phyloP scores from a whole-genome alignment of 2,329 filamentous ascomycete species.

The Mariannaea elegans region DNA sequence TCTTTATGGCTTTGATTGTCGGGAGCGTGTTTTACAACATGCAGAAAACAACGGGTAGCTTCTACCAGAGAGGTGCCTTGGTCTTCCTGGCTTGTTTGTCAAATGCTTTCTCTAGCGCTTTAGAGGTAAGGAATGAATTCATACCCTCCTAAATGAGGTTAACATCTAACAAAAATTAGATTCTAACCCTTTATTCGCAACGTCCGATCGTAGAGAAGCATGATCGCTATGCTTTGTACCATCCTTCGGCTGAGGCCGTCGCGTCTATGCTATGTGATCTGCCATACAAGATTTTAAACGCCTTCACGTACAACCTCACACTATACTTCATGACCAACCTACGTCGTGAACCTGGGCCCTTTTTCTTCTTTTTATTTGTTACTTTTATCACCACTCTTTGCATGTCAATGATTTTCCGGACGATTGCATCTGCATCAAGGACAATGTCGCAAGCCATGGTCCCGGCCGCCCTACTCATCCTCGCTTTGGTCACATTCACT shows the following conservation, averaged over 20 bases:
- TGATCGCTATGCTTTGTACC: conserved; percentile 46
- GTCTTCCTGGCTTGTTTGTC: conserved; percentile 61
- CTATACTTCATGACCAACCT: conserved; percentile 60
- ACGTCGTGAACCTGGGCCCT: conserved; percentile 52
- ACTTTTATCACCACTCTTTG: conserved; percentile 48
- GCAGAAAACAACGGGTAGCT: conserved; percentile 51
- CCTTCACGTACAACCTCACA: conserved; percentile 53
- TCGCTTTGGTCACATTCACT: conserved; percentile 48
- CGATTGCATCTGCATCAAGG: conserved; percentile 53
- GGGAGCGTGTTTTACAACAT: conserved; percentile 61
- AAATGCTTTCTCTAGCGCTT: conserved; percentile 54
- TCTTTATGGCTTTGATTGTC: conserved; percentile 60
- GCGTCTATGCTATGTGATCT: conserved; percentile 50
- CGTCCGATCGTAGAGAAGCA: conserved; percentile 48
- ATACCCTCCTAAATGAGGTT: too few relatives aligned
- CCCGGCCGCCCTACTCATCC: conserved; percentile 48
- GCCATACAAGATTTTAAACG: conserved; percentile 49
- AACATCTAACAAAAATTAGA: conserved; percentile 41
- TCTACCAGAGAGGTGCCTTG: conserved; percentile 56
- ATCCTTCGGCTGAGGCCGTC: conserved; percentile 43
- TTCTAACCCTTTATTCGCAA: conserved; percentile 44
- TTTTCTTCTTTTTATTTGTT: conserved; percentile 57
- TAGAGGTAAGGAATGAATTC: conserved; percentile 37
- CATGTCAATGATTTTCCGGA: conserved; percentile 56
- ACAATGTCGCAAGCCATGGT: conserved; percentile 58